Evolutionary conservation across 106 monocot genomes (phyloP).

Genomic region (Xerophyta viscosa): DNA sequence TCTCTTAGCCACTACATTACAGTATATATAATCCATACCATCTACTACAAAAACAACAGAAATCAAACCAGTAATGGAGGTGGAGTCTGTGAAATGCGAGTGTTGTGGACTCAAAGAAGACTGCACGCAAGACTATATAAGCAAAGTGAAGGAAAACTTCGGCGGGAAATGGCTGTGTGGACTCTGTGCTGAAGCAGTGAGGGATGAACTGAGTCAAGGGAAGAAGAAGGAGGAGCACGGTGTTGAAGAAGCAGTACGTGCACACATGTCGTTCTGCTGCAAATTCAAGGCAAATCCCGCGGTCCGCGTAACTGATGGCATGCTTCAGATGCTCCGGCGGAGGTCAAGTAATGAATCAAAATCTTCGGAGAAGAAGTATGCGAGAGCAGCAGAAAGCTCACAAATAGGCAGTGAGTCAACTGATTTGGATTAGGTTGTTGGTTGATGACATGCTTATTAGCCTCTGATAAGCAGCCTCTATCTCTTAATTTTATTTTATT

Average conservation of each 20-base stretch:
- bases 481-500: neutral
- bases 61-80: conserved; percentile 24
- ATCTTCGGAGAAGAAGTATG: conserved; percentile 7
- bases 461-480: neutral
- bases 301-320: conserved; percentile 34
- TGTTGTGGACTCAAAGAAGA: conserved; percentile 41
- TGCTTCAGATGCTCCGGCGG: conserved; percentile 41
- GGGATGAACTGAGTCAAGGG: conserved; percentile 21
- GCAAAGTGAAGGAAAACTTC: conserved; percentile 22
- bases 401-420: conserved; percentile 4
- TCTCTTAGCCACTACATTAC: too few species aligned
- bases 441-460: neutral
- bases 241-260: conserved; percentile 27
- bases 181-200: conserved; percentile 25
- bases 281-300: conserved; percentile 33
- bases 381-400: neutral
- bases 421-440: neutral
- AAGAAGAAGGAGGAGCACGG: conserved; percentile 6
- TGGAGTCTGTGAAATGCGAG: conserved; percentile 33
- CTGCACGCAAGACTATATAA: conserved; percentile 36
- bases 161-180: conserved; percentile 31
- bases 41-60: too few species aligned
- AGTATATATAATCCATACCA: too few species aligned
- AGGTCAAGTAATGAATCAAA: conserved; percentile 15
- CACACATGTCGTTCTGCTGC: conserved; percentile 29